Evolutionary conservation across 192 early-diverging fungal species (phyloP).

Genomic region (Umbelopsis sp.): DNA sequence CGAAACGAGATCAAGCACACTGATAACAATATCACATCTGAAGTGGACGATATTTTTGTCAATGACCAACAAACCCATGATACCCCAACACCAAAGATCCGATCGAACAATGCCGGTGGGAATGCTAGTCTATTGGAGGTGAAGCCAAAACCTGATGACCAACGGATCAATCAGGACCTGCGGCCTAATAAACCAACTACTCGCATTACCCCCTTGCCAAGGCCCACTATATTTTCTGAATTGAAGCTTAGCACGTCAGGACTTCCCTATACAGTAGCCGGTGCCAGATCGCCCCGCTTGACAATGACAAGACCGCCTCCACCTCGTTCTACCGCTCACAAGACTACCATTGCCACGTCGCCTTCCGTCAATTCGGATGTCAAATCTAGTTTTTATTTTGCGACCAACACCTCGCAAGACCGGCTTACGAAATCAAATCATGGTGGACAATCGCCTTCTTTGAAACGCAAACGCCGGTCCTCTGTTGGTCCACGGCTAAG

Average conservation of each 20-base stretch:
- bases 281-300: background rate
- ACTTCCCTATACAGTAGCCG: background rate
- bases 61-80: too few species aligned
- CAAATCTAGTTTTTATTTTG: slow-evolving; percentile 26
- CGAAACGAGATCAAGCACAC: background rate
- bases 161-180: background rate
- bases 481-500: slow-evolving; percentile 17
- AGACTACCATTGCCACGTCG: background rate
- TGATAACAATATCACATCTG: background rate
- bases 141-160: background rate
- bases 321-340: background rate
- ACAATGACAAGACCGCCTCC: background rate
- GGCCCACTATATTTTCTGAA: background rate
- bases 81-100: too few species aligned
- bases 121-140: background rate
- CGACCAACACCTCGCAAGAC: background rate
- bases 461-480: slow-evolving; percentile 24
- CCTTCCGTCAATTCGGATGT: slow-evolving; percentile 1
- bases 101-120: too few species aligned
- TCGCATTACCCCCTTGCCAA: background rate
- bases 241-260: background rate
- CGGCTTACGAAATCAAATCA: background rate
- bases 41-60: background rate
- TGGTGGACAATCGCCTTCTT: background rate
- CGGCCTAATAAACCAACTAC: background rate